Conservation (phyloP, 345 rosid species). For the Citrus mangshanensis region DNA sequence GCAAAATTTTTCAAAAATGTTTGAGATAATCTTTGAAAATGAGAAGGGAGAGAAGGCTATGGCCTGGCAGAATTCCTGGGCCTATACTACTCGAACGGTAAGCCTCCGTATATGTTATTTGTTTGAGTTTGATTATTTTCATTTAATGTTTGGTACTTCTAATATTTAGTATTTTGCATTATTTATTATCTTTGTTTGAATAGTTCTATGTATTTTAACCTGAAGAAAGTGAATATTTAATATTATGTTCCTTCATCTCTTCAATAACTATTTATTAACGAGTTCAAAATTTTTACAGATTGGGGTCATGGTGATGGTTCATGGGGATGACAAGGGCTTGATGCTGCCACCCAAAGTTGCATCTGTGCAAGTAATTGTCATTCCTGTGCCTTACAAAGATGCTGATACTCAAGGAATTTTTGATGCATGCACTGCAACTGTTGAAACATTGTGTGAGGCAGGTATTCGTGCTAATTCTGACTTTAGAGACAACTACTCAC, state of each 20-base stretch:
- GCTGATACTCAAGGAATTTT: constrained; percentile 77
- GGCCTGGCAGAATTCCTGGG: constrained; percentile 99
- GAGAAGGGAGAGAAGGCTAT: constrained; percentile 84
- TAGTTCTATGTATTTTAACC: neutral
- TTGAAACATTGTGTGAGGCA: constrained; percentile 54
- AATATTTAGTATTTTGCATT: no score
- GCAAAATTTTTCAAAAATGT: constrained; percentile 96
- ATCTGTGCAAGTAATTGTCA: constrained; percentile 75
- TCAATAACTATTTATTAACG: neutral
- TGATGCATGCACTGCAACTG: constrained; percentile 84
- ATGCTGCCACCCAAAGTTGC: constrained; percentile 93
- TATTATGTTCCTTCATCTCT: neutral
- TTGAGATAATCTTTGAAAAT: constrained; percentile 86
- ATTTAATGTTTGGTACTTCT: neutral
- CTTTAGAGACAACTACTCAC: constrained; percentile 85
- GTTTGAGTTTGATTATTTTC: neutral
- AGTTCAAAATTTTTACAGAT: constrained; percentile 40
- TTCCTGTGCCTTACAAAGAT: constrained; percentile 95
- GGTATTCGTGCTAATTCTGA: constrained; percentile 83
- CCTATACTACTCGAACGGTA: constrained; percentile 87
- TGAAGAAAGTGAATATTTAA: neutral
- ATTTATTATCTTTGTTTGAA: neutral
- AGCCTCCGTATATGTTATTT: neutral
- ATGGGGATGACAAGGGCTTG: constrained; percentile 87
- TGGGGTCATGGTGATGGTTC: constrained; percentile 99